Evolutionary conservation across 345 rosid species (phyloP).

Genomic region (Eucalyptus pumila): DNA sequence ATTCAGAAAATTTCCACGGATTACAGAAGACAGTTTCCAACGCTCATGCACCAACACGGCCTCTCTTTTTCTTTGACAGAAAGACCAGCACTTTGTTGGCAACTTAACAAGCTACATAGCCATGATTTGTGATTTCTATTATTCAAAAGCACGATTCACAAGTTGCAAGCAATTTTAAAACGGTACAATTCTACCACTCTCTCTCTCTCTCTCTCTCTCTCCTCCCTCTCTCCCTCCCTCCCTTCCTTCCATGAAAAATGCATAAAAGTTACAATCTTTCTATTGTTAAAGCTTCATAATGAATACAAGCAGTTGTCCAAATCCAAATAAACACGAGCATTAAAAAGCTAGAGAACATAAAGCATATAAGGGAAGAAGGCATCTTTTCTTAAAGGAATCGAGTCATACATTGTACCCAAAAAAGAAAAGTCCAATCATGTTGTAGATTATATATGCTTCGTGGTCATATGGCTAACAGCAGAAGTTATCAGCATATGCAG

Average conservation of each 20-base stretch:
- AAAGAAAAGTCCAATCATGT: constrained; percentile 94
- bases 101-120: neutral
- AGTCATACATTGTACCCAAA: constrained; percentile 57
- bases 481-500: constrained; percentile 67
- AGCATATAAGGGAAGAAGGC: too few species aligned
- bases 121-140: neutral
- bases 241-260: too few species aligned
- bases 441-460: constrained; percentile 46
- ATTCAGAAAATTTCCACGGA: neutral
- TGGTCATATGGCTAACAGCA: constrained; percentile 71
- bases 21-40: neutral
- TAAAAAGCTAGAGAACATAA: too few species aligned
- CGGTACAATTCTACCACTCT: too few species aligned
- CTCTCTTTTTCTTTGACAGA: neutral
- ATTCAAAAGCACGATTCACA: neutral
- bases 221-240: too few species aligned
- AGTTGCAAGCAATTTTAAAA: neutral
- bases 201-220: too few species aligned
- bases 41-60: neutral
- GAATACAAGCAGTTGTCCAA: too few species aligned
- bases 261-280: too few species aligned
- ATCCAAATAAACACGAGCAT: too few species aligned
- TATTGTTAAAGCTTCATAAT: too few species aligned
- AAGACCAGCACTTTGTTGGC: neutral
- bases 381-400: neutral